These are phyloP conservation scores for Geotrichum carabidarum DNA, from an alignment of 1,139 yeast genomes.

Conservation along the genomic window DNA sequence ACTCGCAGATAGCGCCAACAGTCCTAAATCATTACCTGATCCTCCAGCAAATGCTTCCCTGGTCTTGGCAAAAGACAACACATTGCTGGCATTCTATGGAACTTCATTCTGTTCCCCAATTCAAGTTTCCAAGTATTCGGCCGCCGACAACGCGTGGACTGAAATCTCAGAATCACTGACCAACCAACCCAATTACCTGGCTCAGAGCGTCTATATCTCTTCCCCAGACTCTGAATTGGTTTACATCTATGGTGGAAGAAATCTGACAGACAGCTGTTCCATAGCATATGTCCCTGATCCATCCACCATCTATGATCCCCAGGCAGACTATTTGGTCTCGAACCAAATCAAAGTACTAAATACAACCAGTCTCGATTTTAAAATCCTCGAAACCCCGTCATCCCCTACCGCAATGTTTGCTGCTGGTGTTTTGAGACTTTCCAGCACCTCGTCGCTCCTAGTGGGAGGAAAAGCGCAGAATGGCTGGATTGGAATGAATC, in stretches of 20 bases:
- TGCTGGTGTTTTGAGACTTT: constrained; percentile 34
- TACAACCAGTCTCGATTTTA: constrained; percentile 32
- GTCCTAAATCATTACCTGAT: constrained; percentile 17
- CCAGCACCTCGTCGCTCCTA: constrained; percentile 31
- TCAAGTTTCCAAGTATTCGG: constrained; percentile 22
- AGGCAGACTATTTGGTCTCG: constrained; percentile 32
- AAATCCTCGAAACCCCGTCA: constrained; percentile 36
- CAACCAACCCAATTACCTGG: constrained; percentile 21
- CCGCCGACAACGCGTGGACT: constrained; percentile 23
- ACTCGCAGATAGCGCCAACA: constrained; percentile 14
- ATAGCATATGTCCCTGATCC: constrained; percentile 15
- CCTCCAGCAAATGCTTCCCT: constrained; percentile 25
- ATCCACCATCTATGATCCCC: constrained; percentile 24
- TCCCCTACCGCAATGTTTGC: constrained; percentile 49
- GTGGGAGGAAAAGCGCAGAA: constrained; percentile 52
- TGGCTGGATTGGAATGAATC: constrained; percentile 60
- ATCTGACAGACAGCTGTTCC: constrained; percentile 8
- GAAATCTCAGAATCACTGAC: constrained; percentile 16
- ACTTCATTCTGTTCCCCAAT: constrained; percentile 21
- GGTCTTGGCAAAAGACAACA: constrained; percentile 17
- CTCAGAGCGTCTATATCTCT: constrained; percentile 40
- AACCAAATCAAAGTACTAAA: constrained; percentile 41
- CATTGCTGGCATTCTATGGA: constrained; percentile 23
- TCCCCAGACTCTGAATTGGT: constrained; percentile 39
- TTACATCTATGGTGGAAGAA: constrained; percentile 49